A percentile compares a stretch with the other conserved stretches of the same genome.
Conservation (phyloP, 352 stramenopile genomes). For the Globisporangium mamillatum region DNA sequence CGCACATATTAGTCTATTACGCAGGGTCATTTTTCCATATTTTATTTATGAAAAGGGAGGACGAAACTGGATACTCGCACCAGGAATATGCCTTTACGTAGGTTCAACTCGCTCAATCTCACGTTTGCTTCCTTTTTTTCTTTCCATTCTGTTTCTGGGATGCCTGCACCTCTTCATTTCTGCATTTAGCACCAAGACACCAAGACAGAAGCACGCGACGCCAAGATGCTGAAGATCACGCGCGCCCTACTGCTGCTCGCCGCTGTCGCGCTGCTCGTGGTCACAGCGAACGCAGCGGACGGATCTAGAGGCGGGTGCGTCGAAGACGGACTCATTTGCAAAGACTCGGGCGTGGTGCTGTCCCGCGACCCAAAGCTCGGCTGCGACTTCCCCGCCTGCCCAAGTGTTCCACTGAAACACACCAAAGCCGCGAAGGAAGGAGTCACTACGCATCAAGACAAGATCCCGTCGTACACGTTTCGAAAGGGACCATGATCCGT, state of each 20-base stretch:
- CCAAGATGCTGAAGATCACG: neutral
- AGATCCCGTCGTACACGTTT: neutral
- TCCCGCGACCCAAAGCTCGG: slow-evolving; percentile 15
- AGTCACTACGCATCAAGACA: neutral
- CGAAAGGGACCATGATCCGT: neutral
- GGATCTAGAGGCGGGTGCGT: slow-evolving; percentile 28
- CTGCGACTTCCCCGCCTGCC: slow-evolving; percentile 15
- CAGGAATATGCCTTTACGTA: neutral
- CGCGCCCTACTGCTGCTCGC: slow-evolving; percentile 19
- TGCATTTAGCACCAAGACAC: neutral
- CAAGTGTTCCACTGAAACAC: neutral
- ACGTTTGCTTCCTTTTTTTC: neutral
- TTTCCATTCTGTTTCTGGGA: neutral
- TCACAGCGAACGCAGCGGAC: slow-evolving; percentile 15
- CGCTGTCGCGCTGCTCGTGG: slow-evolving; percentile 9
- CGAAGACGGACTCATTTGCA: slow-evolving; percentile 17
- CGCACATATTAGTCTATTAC: neutral
- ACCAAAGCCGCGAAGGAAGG: neutral
- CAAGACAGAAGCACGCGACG: neutral
- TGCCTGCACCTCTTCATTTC: neutral
- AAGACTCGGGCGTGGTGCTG: slow-evolving; percentile 11
- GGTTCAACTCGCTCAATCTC: neutral
- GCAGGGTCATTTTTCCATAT: neutral
- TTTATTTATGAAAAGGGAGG: neutral
- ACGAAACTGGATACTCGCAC: neutral